Base-by-base conservation (phyloP, 1,284 basidiomycete species). In the Apiotrichum montevideense region DNA sequence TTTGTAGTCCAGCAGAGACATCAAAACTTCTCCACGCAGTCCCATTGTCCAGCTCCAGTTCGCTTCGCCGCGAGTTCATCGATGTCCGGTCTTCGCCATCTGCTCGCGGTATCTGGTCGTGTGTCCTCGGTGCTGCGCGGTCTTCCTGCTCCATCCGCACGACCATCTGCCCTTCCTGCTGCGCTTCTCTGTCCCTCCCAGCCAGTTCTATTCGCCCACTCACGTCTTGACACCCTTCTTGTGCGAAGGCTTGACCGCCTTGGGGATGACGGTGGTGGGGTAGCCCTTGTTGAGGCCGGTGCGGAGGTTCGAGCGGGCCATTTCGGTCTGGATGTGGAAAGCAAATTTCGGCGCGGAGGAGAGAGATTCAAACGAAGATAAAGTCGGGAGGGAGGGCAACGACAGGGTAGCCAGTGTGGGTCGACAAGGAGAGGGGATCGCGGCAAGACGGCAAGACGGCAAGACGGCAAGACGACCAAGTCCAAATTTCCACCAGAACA, bases 251-350 rank as follows among this genome's bases (percentile, higher is more conserved):
- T 87, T 87, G 54, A 82, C 79, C 55, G 80, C 79, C 79, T 90
- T 87, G 69, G 86, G 80, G 75, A 97, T 88, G 71, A 86, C 78
- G 58, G 91, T 96, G 57, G 94, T 96, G 67, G 89, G 87, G 82
- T 88, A 88, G 70, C 96, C 96, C 73, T 87, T 87, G 85, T 95
- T 96, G 73, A 84, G 82, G 73, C 96, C 96, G 79, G 82, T 82
- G 73, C 90, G 89, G 77, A 94, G 80, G 82, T 95, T 95, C 96
- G 59, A 43, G 49, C 58, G 56, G 50, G 56, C 61, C 61, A 63
- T 63, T 57, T 46, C 46, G 51, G 34, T 55, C 51, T 62, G 55
- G 29, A 9, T 6, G 39, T 1, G 37, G 51, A 14, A 3, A 42
- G 47, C 4, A 46, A 29, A 47, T 8, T n/a, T 29, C 29, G 29